Evolutionary conservation across 2,329 filamentous ascomycete genomes (phyloP).

Genomic region (Rhynchosporium graminicola): DNA sequence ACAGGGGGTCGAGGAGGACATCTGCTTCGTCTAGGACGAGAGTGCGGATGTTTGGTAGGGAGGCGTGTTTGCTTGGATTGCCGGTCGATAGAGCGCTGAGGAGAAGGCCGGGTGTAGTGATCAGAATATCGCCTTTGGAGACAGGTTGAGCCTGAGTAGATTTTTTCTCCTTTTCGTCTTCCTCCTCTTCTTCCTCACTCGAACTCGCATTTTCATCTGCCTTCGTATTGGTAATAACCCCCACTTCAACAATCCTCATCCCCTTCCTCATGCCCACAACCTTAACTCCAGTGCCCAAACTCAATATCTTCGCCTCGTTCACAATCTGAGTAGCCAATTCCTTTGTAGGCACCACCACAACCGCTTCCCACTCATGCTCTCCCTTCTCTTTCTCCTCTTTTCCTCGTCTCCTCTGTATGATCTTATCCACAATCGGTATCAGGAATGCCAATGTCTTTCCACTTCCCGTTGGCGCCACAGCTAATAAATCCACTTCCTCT

Average conservation of each 20-base stretch:
- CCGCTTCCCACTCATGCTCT: slow-evolving; percentile 59
- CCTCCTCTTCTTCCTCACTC: slow-evolving; percentile 44
- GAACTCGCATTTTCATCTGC: slow-evolving; percentile 33
- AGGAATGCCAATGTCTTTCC: slow-evolving; percentile 95
- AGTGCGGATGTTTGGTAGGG: slow-evolving; percentile 67
- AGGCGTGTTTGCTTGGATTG: slow-evolving; percentile 44
- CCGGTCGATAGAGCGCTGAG: slow-evolving; percentile 67
- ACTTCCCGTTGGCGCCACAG: slow-evolving; percentile 91
- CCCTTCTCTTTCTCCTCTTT: slow-evolving; percentile 42
- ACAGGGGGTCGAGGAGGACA: slow-evolving; percentile 87
- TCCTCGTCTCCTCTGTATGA: slow-evolving; percentile 57
- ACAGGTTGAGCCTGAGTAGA: slow-evolving; percentile 50
- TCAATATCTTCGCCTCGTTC: slow-evolving; percentile 83
- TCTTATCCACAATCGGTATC: slow-evolving; percentile 79
- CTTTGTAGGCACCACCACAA: slow-evolving; percentile 77
- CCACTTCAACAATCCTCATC: slow-evolving; percentile 62
- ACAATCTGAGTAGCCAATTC: slow-evolving; percentile 79
- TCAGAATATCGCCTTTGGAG: slow-evolving; percentile 76
- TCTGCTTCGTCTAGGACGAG: slow-evolving; percentile 93
- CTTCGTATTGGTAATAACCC: slow-evolving; percentile 25
- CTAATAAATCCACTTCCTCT: slow-evolving; percentile 69
- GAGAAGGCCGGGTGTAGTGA: slow-evolving; percentile 77
- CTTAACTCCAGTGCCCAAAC: slow-evolving; percentile 73
- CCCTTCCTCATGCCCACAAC: slow-evolving; percentile 84
- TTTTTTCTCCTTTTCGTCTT: slow-evolving; percentile 38